Base-by-base conservation (phyloP, 2,329 filamentous ascomycete species). In the Sordariomycetes sp. region DNA sequence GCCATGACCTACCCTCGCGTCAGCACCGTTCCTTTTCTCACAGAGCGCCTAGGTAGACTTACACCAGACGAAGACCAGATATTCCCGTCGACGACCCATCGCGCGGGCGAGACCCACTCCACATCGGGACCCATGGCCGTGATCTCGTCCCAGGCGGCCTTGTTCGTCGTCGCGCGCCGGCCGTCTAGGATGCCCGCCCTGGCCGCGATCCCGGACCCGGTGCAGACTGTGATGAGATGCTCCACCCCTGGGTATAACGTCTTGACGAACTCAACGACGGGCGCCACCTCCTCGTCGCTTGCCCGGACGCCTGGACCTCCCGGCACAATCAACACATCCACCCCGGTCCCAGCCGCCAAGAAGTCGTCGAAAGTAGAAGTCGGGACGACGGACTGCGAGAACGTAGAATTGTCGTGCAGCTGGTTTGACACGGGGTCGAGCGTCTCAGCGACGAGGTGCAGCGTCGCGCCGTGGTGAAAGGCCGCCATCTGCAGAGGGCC, bases 241-340 rank as follows among this genome's bases (percentile, higher is more conserved):
- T 76, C 69, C 25, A 85, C 64, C 3, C 66, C 67, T 0, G 77
- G 74, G 62, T 73, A 79, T n/a, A 66, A 64, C 1, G 66, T 65
- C 0, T 64, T 63, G 50, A 84, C 67, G 62, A 76, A 64, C 1
- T 74, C 68, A 2, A 78, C 66, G 1, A 75, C 68, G 0, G 70
- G 60, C 2, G 60, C 61, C 32, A 65, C 57, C 3, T 66, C 72
- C 58, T 65, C 28, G 65, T 65, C 64, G n/a, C 62, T 57, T 54
- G 58, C 61, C 2, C 74, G 67, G 0, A 70, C 71, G 0, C 84
- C 84, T 0, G 70, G 56, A 0, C 85, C 84, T 1, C 86, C 85
- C 0, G 85, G 85, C 8, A 89, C 68, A n/a, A 89, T 66, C 22
- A 89, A 72, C 3, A 87, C 78, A 52, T 87, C 81, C 4, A 86